Conservation (phyloP, 2,329 filamentous ascomycete species). For the Chrysoporthe cubensis region DNA sequence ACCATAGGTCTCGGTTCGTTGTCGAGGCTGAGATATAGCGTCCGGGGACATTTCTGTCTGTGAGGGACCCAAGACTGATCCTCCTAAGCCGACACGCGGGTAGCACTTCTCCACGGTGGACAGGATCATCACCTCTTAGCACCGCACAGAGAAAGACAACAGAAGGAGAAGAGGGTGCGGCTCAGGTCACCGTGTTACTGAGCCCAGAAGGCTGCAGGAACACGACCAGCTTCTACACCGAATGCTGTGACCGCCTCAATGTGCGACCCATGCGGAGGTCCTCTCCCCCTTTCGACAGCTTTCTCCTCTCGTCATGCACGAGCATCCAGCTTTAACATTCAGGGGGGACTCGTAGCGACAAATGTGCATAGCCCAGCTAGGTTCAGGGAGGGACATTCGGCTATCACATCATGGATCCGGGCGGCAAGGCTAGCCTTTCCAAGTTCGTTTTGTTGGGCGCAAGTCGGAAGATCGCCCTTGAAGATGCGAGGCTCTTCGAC, state of each 20-base stretch:
- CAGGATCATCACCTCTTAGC: neutral
- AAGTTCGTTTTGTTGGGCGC: no score
- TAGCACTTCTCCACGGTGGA: neutral
- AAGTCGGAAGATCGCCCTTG: no score
- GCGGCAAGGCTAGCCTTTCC: no score
- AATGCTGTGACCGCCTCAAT: neutral
- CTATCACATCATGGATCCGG: no score
- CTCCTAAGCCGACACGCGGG: neutral
- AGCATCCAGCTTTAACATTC: neutral
- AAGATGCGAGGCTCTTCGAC: no score
- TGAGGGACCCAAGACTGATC: neutral
- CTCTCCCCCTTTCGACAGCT: neutral
- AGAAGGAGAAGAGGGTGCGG: neutral
- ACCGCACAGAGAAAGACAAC: neutral
- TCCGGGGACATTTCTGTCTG: neutral
- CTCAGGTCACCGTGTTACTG: neutral
- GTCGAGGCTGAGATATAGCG: neutral
- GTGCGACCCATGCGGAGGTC: neutral
- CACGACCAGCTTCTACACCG: neutral
- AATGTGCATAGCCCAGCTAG: neutral
- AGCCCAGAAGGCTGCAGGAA: no score
- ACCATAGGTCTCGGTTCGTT: neutral
- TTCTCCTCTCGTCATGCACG: neutral
- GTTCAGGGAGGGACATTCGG: no score
- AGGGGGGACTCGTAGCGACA: neutral